phyloP scores from a whole-genome alignment of 805 yeast species.

The Wickerhamiella siamensis region DNA sequence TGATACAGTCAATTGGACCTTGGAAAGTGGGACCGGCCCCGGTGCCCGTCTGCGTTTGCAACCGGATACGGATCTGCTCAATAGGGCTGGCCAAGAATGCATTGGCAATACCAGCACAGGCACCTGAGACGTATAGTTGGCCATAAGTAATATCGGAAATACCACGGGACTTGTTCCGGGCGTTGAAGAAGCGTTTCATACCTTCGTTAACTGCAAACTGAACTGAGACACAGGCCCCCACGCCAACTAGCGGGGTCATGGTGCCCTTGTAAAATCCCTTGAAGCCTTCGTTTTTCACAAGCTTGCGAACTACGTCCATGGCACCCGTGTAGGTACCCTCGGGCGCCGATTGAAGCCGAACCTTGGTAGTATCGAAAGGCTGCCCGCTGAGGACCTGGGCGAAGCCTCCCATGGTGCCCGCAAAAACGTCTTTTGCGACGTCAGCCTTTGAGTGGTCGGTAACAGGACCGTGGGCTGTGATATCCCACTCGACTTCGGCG shows the following conservation, averaged over 20 bases:
- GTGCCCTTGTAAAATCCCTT: slow-evolving; percentile 88
- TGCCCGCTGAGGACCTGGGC: slow-evolving; percentile 94
- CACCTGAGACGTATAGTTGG: slow-evolving; percentile 74
- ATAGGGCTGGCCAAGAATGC: slow-evolving; percentile 84
- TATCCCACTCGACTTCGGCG: slow-evolving; percentile 11
- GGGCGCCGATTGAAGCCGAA: slow-evolving; percentile 76
- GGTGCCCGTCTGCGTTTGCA: slow-evolving; percentile 63
- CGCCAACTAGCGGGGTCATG: slow-evolving; percentile 77
- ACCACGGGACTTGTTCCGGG: slow-evolving; percentile 23
- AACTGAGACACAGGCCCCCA: slow-evolving; percentile 95
- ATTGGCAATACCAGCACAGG: slow-evolving; percentile 85
- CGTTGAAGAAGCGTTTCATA: slow-evolving; percentile 71
- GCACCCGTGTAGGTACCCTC: slow-evolving; percentile 64
- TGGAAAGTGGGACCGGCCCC: slow-evolving; percentile 32
- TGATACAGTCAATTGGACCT: slow-evolving; percentile 66
- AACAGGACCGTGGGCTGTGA: slow-evolving; percentile 12
- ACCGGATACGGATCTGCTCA: slow-evolving; percentile 84
- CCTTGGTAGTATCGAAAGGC: slow-evolving; percentile 92
- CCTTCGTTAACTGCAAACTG: slow-evolving; percentile 92
- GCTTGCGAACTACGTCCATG: slow-evolving; percentile 56
- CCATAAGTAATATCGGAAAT: slow-evolving; percentile 31
- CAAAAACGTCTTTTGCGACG: slow-evolving; percentile 64
- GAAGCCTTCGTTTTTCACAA: slow-evolving; percentile 69
- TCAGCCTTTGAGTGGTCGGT: slow-evolving; percentile 16
- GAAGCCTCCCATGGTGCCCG: slow-evolving; percentile 91